Evolutionary conservation across 2,329 filamentous ascomycete genomes (phyloP).

Genomic region (Neurospora crassa): DNA sequence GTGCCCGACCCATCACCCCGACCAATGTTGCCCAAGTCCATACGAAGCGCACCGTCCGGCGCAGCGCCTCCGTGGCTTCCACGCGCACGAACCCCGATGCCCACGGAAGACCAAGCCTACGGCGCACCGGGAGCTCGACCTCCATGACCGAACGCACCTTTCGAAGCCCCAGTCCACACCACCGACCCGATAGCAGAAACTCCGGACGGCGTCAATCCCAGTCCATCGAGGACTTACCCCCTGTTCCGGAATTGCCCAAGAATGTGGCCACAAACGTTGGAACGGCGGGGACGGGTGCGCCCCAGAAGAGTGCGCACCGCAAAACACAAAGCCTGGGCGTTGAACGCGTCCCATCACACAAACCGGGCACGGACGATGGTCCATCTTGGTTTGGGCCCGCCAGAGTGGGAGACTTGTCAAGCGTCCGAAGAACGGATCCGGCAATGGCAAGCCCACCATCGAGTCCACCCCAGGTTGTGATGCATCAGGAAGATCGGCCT

Average conservation of each 20-base stretch:
- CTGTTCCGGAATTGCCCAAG: conserved; percentile 64
- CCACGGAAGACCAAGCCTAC: conserved; percentile 31
- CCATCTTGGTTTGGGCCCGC: conserved; percentile 42
- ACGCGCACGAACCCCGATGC: conserved; percentile 27
- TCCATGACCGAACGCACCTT: conserved; percentile 91
- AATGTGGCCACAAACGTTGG: conserved; percentile 25
- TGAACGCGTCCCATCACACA: conserved; percentile 46
- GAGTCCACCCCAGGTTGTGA: conserved; percentile 13
- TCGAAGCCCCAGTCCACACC: conserved; percentile 60
- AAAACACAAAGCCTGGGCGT: conserved; percentile 29
- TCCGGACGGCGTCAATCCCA: conserved; percentile 9
- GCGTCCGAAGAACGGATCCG: conserved; percentile 35
- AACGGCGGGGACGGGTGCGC: conserved; percentile 7
- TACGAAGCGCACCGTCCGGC: conserved; percentile 73
- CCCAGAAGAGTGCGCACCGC: conserved; percentile 13
- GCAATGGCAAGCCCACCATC: conserved; percentile 27
- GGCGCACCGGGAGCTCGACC: conserved; percentile 58
- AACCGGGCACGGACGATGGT: conserved; percentile 29
- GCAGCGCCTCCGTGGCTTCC: conserved; percentile 64
- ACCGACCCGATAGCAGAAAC: conserved; percentile 31
- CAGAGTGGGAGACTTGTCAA: conserved; percentile 31
- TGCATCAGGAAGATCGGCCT: conserved; percentile 23
- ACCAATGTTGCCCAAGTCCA: conserved; percentile 74
- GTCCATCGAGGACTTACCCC: conserved; percentile 45
- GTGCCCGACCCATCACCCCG: conserved; percentile 66